These are phyloP conservation scores for Chloranthus sessilifolius DNA, from an alignment of 164 flowering plant species.

Conservation along the genomic window DNA sequence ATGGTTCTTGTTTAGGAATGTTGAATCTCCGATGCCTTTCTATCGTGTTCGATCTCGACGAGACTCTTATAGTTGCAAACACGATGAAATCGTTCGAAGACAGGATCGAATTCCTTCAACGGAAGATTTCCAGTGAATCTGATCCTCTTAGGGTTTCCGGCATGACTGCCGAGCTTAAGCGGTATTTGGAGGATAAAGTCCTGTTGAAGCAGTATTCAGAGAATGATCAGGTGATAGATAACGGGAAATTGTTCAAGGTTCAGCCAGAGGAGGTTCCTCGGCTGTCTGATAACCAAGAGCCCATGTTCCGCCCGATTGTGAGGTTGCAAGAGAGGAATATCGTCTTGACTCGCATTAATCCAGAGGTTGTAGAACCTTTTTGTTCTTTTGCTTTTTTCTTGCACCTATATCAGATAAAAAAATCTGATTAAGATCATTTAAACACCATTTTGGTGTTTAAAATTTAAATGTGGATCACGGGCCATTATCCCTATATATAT, in stretches of 20 bases:
- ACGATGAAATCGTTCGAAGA: conserved; percentile 97
- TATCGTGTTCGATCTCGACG: conserved; percentile 95
- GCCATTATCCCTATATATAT: too few species aligned
- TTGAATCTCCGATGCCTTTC: conserved; percentile 77
- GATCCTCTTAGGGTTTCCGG: conserved; percentile 56
- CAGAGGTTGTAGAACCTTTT: conserved; percentile 61
- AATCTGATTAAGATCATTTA: too few species aligned
- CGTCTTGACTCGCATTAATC: conserved; percentile 94
- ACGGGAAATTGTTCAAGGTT: conserved; percentile 51
- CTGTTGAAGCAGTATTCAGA: conserved; percentile 81
- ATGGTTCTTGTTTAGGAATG: conserved; percentile 60
- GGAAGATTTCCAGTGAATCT: conserved; percentile 58
- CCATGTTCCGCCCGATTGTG: conserved; percentile 66
- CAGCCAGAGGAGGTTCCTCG: conserved; percentile 71
- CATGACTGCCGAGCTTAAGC: conserved; percentile 78
- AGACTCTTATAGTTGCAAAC: conserved; percentile 95
- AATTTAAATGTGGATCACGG: too few species aligned
- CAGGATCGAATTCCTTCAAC: conserved; percentile 62
- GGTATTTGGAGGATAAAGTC: conserved; percentile 72
- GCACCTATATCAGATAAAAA: too few species aligned
- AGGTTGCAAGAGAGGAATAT: conserved; percentile 80
- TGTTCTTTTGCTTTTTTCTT: not conserved
- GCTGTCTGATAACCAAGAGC: conserved; percentile 42
- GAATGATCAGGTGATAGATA: conserved; percentile 61
- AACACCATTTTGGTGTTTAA: too few species aligned